Evolutionary conservation across 2,329 filamentous ascomycete species (phyloP).

Genomic region (Cyphellophora europaea): DNA sequence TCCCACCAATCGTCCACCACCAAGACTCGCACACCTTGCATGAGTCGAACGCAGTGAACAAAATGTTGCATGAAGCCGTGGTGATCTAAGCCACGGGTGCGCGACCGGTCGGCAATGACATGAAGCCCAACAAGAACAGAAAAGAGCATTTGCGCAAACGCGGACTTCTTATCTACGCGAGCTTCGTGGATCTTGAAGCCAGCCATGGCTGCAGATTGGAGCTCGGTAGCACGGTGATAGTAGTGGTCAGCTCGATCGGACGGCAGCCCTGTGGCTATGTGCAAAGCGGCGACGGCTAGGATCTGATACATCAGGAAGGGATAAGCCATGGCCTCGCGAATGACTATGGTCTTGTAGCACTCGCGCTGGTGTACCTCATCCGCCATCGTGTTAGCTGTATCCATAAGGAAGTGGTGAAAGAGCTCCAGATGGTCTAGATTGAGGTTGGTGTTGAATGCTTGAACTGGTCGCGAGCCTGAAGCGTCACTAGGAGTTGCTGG

Average conservation of each 20-base stretch:
- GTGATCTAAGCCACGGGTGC: constrained; percentile 29
- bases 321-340: constrained; percentile 5
- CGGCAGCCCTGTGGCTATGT: constrained; percentile 11
- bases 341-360: constrained; percentile 1
- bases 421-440: constrained; percentile 24
- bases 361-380: background rate
- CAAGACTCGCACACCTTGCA: constrained; percentile 18
- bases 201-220: constrained; percentile 12
- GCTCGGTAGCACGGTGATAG: constrained; percentile 10
- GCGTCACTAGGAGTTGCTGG: too few relatives aligned
- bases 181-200: constrained; percentile 11
- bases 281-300: constrained; percentile 18
- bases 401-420: constrained; percentile 18
- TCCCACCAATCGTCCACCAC: constrained; percentile 6
- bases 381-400: constrained; percentile 20
- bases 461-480: constrained; percentile 3
- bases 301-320: constrained; percentile 18
- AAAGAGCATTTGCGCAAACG: constrained; percentile 13
- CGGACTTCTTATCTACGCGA: constrained; percentile 12
- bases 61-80: constrained; percentile 24
- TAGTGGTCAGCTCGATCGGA: constrained; percentile 4
- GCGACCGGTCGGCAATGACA: constrained; percentile 37
- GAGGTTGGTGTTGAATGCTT: constrained; percentile 13
- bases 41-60: constrained; percentile 18
- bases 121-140: constrained; percentile 13